These are phyloP conservation scores for Ulota crispa DNA, from an alignment of 225 moss, liverwort and hornwort species.

Conservation along the genomic window DNA sequence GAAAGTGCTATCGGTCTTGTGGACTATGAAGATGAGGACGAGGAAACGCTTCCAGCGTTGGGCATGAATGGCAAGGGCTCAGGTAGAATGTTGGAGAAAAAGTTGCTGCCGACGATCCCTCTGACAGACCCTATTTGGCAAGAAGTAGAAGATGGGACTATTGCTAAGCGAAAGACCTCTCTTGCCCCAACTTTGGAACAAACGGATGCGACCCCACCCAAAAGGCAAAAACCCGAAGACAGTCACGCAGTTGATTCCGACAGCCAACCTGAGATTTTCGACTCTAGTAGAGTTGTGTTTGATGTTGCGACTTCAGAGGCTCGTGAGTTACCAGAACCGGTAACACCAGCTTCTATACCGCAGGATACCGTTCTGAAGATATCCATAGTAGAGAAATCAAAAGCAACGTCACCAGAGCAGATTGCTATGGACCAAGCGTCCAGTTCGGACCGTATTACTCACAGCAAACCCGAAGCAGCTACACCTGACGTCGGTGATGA, in stretches of 20 bases:
- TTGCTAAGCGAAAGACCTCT: conserved; percentile 67
- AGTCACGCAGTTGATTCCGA: conserved; percentile 33
- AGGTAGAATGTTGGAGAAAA: conserved; percentile 49
- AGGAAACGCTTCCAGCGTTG: conserved; percentile 61
- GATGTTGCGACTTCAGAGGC: conserved; percentile 20
- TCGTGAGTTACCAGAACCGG: conserved; percentile 21
- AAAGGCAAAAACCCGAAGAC: conserved; percentile 69
- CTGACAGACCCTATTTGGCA: conserved; percentile 82
- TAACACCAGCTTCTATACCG: conserved; percentile 14
- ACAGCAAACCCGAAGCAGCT: conserved; percentile 22
- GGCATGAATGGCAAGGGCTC: conserved; percentile 55
- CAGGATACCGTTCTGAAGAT: conserved; percentile 15
- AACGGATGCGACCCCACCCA: conserved; percentile 46
- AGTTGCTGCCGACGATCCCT: conserved; percentile 44
- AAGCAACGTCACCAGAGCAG: conserved; percentile 23
- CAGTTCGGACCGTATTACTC: conserved; percentile 17
- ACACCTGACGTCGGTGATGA: conserved; percentile 16
- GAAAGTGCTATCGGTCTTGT: conserved; percentile 64
- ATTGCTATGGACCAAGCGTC: conserved; percentile 21
- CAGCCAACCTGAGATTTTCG: conserved; percentile 38
- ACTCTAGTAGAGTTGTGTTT: conserved; percentile 31
- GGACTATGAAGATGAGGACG: conserved; percentile 96
- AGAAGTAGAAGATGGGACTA: conserved; percentile 65
- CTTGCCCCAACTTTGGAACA: conserved; percentile 39
- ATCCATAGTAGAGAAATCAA: conserved; percentile 13